phyloP scores from a whole-genome alignment of 2,329 filamentous ascomycete genomes.

The Colletotrichum trifolii region DNA sequence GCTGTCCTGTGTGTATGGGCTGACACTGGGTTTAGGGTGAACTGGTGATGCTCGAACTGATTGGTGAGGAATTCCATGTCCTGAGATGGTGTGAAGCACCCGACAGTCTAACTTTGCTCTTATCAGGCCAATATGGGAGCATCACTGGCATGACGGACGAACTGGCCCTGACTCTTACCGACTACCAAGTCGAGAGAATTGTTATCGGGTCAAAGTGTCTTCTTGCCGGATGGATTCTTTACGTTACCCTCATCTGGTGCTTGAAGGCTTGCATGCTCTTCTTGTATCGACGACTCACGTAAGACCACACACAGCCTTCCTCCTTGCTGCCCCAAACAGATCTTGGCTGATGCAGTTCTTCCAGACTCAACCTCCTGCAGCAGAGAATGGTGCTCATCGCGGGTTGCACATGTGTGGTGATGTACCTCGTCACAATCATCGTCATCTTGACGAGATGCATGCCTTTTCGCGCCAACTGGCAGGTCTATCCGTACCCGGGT shows the following conservation, averaged over 20 bases:
- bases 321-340: no score
- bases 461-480: constrained; percentile 42
- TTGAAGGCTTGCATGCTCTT: constrained; percentile 56
- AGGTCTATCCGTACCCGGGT: constrained; percentile 41
- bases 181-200: constrained; percentile 33
- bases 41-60: constrained; percentile 25
- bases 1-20: neutral
- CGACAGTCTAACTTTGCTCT: constrained; percentile 20
- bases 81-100: neutral
- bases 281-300: constrained; percentile 45
- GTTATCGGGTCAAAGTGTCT: constrained; percentile 42
- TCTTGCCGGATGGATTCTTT: constrained; percentile 52
- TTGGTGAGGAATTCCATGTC: constrained; percentile 7
- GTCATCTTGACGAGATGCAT: constrained; percentile 39
- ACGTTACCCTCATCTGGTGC: constrained; percentile 54
- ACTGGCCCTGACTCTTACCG: constrained; percentile 34
- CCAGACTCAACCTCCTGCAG: constrained; percentile 39
- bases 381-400: constrained; percentile 37
- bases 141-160: constrained; percentile 40
- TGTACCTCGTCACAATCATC: constrained; percentile 38
- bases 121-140: constrained; percentile 41
- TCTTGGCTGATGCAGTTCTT: neutral
- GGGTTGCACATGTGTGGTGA: constrained; percentile 32
- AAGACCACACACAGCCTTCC: neutral
- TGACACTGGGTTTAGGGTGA: constrained; percentile 11